phyloP scores from a whole-genome alignment of 345 rosid species.

The Salix viminalis region DNA sequence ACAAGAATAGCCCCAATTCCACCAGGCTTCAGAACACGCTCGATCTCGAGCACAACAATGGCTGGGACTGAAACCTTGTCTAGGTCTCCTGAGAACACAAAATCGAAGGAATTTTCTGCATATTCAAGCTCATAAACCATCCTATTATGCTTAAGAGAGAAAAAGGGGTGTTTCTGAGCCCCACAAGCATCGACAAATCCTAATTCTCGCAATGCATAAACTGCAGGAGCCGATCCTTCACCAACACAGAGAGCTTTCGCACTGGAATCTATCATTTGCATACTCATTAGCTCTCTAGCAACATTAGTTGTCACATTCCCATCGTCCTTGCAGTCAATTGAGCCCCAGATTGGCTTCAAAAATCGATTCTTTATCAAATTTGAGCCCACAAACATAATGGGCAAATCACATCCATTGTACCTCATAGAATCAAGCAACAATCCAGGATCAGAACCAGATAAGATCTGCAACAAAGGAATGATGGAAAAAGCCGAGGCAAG shows the following conservation, averaged over 20 bases:
- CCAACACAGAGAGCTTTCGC: constrained; percentile 75
- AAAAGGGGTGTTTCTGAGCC: constrained; percentile 47
- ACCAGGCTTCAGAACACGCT: constrained; percentile 73
- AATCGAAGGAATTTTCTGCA: constrained; percentile 59
- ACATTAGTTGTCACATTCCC: constrained; percentile 44
- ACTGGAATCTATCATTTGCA: constrained; percentile 42
- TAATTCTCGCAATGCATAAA: constrained; percentile 46
- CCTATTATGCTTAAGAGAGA: constrained; percentile 58
- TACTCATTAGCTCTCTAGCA: constrained; percentile 47
- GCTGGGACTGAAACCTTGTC: constrained; percentile 68
- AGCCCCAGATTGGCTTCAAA: constrained; percentile 44
- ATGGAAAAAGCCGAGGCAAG: constrained; percentile 49
- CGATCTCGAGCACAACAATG: constrained; percentile 71
- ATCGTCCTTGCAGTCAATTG: constrained; percentile 45
- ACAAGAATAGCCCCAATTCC: constrained; percentile 82
- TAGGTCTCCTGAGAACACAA: constrained; percentile 62
- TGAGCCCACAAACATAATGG: constrained; percentile 25
- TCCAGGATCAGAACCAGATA: constrained; percentile 38
- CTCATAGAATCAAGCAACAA: constrained; percentile 21
- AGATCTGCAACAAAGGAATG: constrained; percentile 46
- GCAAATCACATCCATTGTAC: constrained; percentile 41
- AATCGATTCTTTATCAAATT: constrained; percentile 29
- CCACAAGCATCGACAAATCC: constrained; percentile 53
- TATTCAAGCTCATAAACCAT: constrained; percentile 52
- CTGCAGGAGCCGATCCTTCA: constrained; percentile 53